Evolutionary conservation across 257 asterid species (phyloP), one percentile per base, ranked within the genome.

Genomic region (Ehretia macrophylla): DNA sequence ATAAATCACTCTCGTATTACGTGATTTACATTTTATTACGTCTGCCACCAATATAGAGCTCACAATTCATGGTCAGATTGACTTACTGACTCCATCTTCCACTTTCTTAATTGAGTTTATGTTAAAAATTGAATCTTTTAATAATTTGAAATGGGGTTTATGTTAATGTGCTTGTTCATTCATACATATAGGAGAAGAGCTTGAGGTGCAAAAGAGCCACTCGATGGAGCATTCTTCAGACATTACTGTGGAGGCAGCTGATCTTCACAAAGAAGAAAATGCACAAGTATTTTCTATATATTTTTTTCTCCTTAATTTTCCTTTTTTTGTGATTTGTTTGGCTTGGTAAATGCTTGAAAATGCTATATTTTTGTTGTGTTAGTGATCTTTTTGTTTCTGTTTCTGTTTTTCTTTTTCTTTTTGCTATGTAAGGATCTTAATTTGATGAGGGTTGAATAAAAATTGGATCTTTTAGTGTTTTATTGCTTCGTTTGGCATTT

Each of bases 251-350:
- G n/a, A n/a, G n/a, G n/a, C 97, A 5, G 79, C 93, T 55, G 95
- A 86, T 79, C 97, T 92, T 27, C 96, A 92, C 74, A 92, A 84
- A 74, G 99, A 92, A 76, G 97, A 88, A 72, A 83, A 91, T 74
- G 95, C 94, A 48, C 97, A 88, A 81, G 99, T 92, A 73, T 68
- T 14, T 39, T 20, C n/a, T 45, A 58, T 27, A 1, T 14, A 17
- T 22, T 35, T 27, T 1, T 39, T 48, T 10, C 21, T 59, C 11
- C 45, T 27, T 27, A 27, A 19, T n/a, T 51, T 1, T n/a, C n/a
- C 11, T 8, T 5, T 13, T 58, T 22, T 11, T 12, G 0, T 47
- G 10, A 46, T 11, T 9, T 27, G 6, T 27, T 6, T 27, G 3
- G 6, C 35, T 27, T 27, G 35, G 35, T 27, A 27, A 27, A 6